phyloP scores from a whole-genome alignment of 1,284 basidiomycete genomes.

The Cryptococcus sp. region DNA sequence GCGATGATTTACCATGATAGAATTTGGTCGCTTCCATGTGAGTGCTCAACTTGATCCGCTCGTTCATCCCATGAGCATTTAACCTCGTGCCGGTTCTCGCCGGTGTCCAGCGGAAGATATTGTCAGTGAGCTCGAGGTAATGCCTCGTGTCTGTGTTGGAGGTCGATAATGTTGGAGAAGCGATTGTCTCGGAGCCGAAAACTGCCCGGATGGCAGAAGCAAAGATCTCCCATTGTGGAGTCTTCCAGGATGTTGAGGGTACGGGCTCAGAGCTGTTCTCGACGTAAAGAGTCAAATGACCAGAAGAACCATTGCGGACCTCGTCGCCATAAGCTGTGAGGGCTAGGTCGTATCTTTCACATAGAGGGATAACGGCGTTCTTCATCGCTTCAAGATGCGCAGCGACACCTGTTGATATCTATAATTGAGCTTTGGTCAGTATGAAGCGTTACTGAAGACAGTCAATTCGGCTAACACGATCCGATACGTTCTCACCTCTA shows the following conservation, averaged over 20 bases:
- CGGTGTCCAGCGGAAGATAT: slow-evolving; percentile 16
- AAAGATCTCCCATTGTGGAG: slow-evolving; percentile 2
- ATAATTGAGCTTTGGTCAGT: background rate
- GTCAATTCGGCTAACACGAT: too few relatives aligned
- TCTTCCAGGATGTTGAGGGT: slow-evolving; percentile 1
- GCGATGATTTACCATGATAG: slow-evolving; percentile 14
- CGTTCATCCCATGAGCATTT: slow-evolving; percentile 13
- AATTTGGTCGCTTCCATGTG: slow-evolving; percentile 16
- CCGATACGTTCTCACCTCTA: slow-evolving; percentile 11
- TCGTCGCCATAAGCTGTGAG: background rate
- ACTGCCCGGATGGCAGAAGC: slow-evolving; percentile 9
- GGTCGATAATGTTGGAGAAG: slow-evolving; percentile 2
- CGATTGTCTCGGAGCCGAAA: slow-evolving; percentile 9
- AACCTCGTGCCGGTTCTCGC: slow-evolving; percentile 11
- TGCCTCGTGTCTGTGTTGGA: slow-evolving; percentile 10
- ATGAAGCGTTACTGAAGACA: too few relatives aligned
- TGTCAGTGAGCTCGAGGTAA: slow-evolving; percentile 9
- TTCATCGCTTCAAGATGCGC: slow-evolving; percentile 2
- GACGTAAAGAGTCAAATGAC: background rate
- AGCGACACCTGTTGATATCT: slow-evolving; percentile 6
- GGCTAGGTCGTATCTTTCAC: slow-evolving; percentile 5
- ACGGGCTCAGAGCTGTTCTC: background rate
- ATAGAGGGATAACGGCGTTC: slow-evolving; percentile 1
- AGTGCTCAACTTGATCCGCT: slow-evolving; percentile 11
- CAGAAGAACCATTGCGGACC: background rate